Conservation (phyloP, 2,329 filamentous ascomycete genomes). For the Claviceps capensis region DNA sequence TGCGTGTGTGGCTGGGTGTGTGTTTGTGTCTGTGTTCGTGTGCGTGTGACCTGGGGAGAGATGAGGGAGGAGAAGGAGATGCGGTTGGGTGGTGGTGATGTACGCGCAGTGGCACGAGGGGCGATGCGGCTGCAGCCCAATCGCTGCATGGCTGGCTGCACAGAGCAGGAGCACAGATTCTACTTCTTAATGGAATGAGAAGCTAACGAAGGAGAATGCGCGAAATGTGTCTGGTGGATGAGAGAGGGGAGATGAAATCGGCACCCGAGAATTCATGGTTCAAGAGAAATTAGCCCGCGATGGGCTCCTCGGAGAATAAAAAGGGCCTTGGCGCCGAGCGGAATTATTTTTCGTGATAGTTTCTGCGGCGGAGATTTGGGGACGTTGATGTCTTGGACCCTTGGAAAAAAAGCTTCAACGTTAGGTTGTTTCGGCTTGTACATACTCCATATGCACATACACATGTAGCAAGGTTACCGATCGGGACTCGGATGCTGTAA, state of each 20-base stretch:
- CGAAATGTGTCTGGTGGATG: too few relatives aligned
- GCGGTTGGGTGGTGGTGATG: conserved; percentile 3
- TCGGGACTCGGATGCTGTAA: too few relatives aligned
- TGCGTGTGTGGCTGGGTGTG: neutral
- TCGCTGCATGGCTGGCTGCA: neutral
- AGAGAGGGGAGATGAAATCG: too few relatives aligned
- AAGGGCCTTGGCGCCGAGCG: neutral
- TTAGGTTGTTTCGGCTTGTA: too few relatives aligned
- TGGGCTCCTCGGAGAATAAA: neutral
- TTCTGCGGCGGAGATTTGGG: conserved; percentile 36
- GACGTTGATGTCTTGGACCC: conserved; percentile 10
- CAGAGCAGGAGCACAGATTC: neutral
- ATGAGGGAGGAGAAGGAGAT: conserved; percentile 6
- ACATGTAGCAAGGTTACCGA: too few relatives aligned
- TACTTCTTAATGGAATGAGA: too few relatives aligned
- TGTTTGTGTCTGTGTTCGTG: too few relatives aligned
- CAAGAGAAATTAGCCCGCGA: neutral
- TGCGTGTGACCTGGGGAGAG: neutral
- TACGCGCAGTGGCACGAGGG: neutral
- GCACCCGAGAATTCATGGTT: neutral
- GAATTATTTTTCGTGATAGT: conserved; percentile 25
- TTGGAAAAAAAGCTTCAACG: too few relatives aligned
- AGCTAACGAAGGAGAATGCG: too few relatives aligned
- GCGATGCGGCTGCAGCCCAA: neutral
- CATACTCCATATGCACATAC: too few relatives aligned